A percentile compares a stretch with the other conserved stretches of the same genome.
Evolutionary conservation across 1,284 basidiomycete species (phyloP).

Genomic region (Fomitopsis palustris): DNA sequence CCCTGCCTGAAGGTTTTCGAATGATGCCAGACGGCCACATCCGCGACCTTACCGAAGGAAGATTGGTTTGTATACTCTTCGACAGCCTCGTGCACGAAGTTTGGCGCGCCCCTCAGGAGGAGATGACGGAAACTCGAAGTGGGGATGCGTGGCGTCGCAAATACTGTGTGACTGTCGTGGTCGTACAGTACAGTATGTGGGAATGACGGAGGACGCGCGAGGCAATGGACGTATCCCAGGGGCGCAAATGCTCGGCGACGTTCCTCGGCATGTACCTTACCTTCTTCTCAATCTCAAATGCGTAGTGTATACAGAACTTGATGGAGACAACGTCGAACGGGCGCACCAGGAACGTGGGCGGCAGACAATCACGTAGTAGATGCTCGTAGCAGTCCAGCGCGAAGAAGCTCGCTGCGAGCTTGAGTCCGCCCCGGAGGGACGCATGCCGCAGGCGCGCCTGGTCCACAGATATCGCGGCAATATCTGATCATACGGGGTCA

Average conservation of each 20-base stretch:
- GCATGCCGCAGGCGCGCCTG: slow-evolving; percentile 76
- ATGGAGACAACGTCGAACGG: slow-evolving; percentile 94
- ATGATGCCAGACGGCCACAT: no score
- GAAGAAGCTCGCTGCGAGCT: slow-evolving; percentile 80
- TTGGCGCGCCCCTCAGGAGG: no score
- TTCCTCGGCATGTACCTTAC: slow-evolving; percentile 93
- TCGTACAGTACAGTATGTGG: no score
- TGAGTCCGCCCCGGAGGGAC: slow-evolving; percentile 39
- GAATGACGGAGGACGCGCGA: no score
- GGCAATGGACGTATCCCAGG: slow-evolving; percentile 89
- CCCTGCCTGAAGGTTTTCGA: no score
- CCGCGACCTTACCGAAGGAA: no score
- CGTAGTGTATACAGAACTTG: slow-evolving; percentile 99
- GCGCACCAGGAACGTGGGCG: slow-evolving; percentile 48
- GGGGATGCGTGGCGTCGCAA: no score
- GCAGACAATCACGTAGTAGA: slow-evolving; percentile 61
- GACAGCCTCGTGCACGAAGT: no score
- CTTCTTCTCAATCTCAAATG: slow-evolving; percentile 87
- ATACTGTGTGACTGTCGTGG: no score
- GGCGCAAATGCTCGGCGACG: slow-evolving; percentile 75
- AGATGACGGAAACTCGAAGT: no score
- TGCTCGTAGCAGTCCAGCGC: slow-evolving; percentile 88
- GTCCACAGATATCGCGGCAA: slow-evolving; percentile 87
- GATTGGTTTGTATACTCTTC: no score
- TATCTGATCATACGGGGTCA: slow-evolving; percentile 53